phyloP scores from a whole-genome alignment of 2,329 filamentous ascomycete genomes.

The Ceratocystis cacaofunesta region DNA sequence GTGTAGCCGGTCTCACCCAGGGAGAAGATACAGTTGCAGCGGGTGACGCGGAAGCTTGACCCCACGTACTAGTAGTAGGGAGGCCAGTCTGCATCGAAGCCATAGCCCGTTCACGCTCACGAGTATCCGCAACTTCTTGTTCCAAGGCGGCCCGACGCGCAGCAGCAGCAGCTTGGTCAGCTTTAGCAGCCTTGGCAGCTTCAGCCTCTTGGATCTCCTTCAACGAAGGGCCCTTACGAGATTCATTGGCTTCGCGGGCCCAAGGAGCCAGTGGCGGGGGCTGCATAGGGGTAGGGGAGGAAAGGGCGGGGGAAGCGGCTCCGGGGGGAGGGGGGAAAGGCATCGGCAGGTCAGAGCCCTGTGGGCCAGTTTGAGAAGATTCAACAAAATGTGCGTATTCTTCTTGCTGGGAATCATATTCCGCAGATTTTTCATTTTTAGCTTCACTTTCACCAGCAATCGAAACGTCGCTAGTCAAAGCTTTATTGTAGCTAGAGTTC shows the following conservation, averaged over 20 bases:
- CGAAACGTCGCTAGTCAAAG: not conserved
- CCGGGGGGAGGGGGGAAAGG: slow-evolving; percentile 47
- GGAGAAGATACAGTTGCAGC: slow-evolving; percentile 37
- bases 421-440: not conserved
- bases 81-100: slow-evolving; percentile 53
- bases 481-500: not conserved
- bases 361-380: not conserved
- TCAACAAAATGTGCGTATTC: not conserved
- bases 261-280: slow-evolving; percentile 76
- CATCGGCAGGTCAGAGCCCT: slow-evolving; percentile 52
- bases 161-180: slow-evolving; percentile 65
- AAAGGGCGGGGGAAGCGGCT: slow-evolving; percentile 35
- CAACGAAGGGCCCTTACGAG: slow-evolving; percentile 73
- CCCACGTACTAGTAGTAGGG: slow-evolving; percentile 82
- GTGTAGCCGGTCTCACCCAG: slow-evolving; percentile 49
- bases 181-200: slow-evolving; percentile 79
- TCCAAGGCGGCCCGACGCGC: slow-evolving; percentile 65
- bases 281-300: slow-evolving; percentile 27
- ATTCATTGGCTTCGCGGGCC: slow-evolving; percentile 70
- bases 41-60: slow-evolving; percentile 56
- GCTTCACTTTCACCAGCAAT: not conserved
- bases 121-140: slow-evolving; percentile 51
- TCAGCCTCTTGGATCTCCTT: slow-evolving; percentile 96
- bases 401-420: not conserved
- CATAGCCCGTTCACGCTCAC: slow-evolving; percentile 40